A percentile compares a stretch with the other conserved stretches of the same genome.
Evolutionary conservation across 352 stramenopile species (phyloP).

Genomic region (Phytophthora lateralis): DNA sequence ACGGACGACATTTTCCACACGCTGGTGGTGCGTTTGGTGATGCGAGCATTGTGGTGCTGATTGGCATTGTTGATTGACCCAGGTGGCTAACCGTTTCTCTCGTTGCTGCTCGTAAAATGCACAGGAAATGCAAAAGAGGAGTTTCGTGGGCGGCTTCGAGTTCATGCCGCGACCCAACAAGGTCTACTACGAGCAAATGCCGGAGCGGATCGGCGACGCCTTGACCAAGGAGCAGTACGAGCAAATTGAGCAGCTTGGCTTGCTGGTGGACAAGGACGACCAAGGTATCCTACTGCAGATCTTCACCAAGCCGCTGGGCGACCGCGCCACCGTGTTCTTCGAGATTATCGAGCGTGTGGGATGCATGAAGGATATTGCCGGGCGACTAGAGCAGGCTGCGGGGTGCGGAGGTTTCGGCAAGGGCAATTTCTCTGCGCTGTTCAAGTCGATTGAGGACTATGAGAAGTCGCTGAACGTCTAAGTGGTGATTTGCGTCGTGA

Average conservation of each 20-base stretch:
- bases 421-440: slow-evolving; percentile 93
- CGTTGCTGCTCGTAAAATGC: slow-evolving; percentile 3
- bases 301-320: slow-evolving; percentile 90
- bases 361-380: slow-evolving; percentile 78
- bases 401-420: slow-evolving; percentile 91
- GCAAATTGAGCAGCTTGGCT: slow-evolving; percentile 90
- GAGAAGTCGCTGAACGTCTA: slow-evolving; percentile 86
- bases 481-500: slow-evolving; percentile 2
- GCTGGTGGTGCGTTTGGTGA: slow-evolving; percentile 45
- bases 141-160: slow-evolving; percentile 76
- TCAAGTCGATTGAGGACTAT: slow-evolving; percentile 94
- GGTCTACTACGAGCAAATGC: slow-evolving; percentile 92
- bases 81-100: slow-evolving; percentile 5
- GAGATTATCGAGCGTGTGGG: slow-evolving; percentile 94
- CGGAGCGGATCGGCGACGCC: slow-evolving; percentile 72
- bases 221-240: slow-evolving; percentile 91
- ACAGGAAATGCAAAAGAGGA: slow-evolving; percentile 77
- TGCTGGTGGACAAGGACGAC: slow-evolving; percentile 95
- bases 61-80: not conserved
- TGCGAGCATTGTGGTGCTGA: not conserved
- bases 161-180: slow-evolving; percentile 87
- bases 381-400: slow-evolving; percentile 77
- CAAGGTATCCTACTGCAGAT: slow-evolving; percentile 94
- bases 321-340: slow-evolving; percentile 90
- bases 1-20: slow-evolving; percentile 96